Base-by-base conservation (phyloP, 306 rosid genomes). In the Inga oerstediana region DNA sequence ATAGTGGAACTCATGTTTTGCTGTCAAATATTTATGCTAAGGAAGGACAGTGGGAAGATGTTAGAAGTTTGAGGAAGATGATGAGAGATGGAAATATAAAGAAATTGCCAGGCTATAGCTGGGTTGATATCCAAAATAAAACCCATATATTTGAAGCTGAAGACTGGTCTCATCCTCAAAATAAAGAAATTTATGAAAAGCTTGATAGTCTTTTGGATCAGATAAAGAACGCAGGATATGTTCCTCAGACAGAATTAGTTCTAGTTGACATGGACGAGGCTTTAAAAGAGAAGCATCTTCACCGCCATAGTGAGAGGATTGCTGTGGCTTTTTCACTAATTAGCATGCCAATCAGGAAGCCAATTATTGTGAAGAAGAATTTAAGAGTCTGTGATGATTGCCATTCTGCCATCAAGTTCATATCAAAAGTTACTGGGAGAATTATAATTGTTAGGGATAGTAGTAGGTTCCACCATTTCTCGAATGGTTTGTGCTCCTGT, bases 41-140 rank as follows among this genome's bases (percentile, higher is more conserved):
- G 83, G 88, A 85, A 71, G 74, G 75, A 27, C 87, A 81, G 56
- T 88, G 95, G 92, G 90, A 92, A 82, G 90, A 82, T 44, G 91
- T 88, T 27, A 81, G 88, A 79, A 79, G 68, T 44, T 82, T 84
- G 75, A 87, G 95, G 88, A 87, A 84, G 74, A 87, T 79, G 90
- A 87, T 88, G 80, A 88, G 75, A 79, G 79, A 87, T 62, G 79
- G 75, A 45, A 84, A 82, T 74, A 27, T 88, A 75, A 87, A 88
- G 84, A 90, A 88, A 84, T 79, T 87, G 75, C 91, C 89, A 4
- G 91, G 92, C 43, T 90, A 79, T 69, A 91, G 95, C 66, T 91
- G 91, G 91, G 90, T 88, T 78, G 93, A 91, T 12, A 79, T 80
- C 74, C 85, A 90, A 80, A 87, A 87, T 62, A 82, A 85, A 88